Percentiles rank a stretch among this genome's conserved stretches.
These are phyloP conservation scores for Xylariaceae sp. DNA, from an alignment of 2,329 filamentous ascomycete species.

Conservation along the genomic window DNA sequence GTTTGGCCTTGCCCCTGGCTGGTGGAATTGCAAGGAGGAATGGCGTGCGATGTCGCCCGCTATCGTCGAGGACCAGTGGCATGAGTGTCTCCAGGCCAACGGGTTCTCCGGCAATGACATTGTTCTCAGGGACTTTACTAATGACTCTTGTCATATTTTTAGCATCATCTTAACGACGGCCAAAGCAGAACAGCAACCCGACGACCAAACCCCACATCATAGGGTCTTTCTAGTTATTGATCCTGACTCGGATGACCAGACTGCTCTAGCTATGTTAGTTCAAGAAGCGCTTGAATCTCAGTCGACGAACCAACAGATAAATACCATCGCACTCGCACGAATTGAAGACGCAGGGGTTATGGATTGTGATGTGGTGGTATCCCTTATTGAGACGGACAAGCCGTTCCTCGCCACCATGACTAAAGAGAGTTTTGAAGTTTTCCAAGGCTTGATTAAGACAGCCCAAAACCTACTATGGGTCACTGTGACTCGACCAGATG, in stretches of 20 bases:
- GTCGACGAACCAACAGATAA: neutral
- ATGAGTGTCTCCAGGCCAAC: conserved; percentile 25
- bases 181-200: conserved; percentile 5
- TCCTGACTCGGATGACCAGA: conserved; percentile 25
- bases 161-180: conserved; percentile 38
- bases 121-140: conserved; percentile 30
- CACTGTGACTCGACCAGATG: conserved; percentile 19
- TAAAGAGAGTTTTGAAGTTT: conserved; percentile 29
- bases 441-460: conserved; percentile 32
- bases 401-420: conserved; percentile 37
- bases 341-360: neutral
- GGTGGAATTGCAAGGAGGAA: conserved; percentile 29
- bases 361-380: conserved; percentile 32
- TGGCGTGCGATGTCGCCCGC: conserved; percentile 17
- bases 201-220: neutral
- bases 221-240: conserved; percentile 31
- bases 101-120: conserved; percentile 38
- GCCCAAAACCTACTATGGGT: conserved; percentile 40
- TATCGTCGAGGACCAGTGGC: conserved; percentile 30
- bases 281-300: neutral
- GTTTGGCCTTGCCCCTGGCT: conserved; percentile 32
- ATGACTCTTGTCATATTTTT: conserved; percentile 30
- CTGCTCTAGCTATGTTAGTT: conserved; percentile 8
- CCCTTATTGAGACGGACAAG: conserved; percentile 32
- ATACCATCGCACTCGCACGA: neutral